These are phyloP conservation scores for Myxozyma vanderwaltii DNA, from an alignment of 805 yeast genomes.

Conservation along the genomic window DNA sequence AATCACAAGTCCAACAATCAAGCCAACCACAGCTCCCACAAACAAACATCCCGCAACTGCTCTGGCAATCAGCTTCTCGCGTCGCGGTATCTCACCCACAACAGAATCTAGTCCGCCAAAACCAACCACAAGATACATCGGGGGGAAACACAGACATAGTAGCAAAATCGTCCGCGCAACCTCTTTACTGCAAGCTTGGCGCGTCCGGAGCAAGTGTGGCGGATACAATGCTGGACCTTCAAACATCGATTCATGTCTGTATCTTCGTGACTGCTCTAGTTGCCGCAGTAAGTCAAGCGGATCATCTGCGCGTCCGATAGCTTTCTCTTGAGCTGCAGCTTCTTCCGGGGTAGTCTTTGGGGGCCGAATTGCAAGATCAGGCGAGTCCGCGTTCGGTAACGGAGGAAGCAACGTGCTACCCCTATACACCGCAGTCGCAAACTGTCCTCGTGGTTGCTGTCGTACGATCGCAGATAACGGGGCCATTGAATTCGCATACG, in stretches of 20 bases:
- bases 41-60: conserved; percentile 39
- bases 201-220: conserved; percentile 8
- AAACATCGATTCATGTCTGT: conserved; percentile 18
- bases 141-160: conserved; percentile 42
- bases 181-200: conserved; percentile 4
- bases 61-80: conserved; percentile 41
- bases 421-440: conserved; percentile 20
- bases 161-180: conserved; percentile 36
- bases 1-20: conserved; percentile 35
- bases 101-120: conserved; percentile 43
- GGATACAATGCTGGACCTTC: conserved; percentile 10
- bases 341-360: neutral
- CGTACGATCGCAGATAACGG: conserved; percentile 32
- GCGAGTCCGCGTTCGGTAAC: conserved; percentile 9
- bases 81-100: conserved; percentile 41
- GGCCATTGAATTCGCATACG: conserved; percentile 39
- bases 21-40: conserved; percentile 25
- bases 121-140: conserved; percentile 46
- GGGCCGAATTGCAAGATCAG: neutral
- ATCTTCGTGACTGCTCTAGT: conserved; percentile 13
- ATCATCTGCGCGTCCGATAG: neutral
- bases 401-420: conserved; percentile 23
- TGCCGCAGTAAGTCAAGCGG: conserved; percentile 21
- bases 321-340: neutral
- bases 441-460: conserved; percentile 27